A percentile compares a stretch with the other conserved stretches of the same genome.
Evolutionary conservation across 2,329 filamentous ascomycete genomes (phyloP).

Genomic region (Penicillium olsonii): DNA sequence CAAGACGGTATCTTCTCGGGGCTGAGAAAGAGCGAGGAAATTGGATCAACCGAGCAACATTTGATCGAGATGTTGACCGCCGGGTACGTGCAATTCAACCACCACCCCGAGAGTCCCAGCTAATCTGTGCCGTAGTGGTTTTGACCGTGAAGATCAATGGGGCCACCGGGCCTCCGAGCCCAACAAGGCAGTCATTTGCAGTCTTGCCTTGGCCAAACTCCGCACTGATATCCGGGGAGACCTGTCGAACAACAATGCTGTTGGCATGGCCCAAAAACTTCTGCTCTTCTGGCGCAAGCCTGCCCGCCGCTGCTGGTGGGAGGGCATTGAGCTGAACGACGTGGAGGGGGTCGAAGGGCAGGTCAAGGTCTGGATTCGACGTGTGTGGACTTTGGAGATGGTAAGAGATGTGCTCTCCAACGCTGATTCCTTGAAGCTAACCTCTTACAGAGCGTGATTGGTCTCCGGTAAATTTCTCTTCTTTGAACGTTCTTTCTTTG

Average conservation of each 20-base stretch:
- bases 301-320: slow-evolving; percentile 97
- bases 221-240: slow-evolving; percentile 86
- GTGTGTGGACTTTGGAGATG: slow-evolving; percentile 99
- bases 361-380: slow-evolving; percentile 96
- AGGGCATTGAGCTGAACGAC: slow-evolving; percentile 86
- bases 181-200: slow-evolving; percentile 98
- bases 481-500: slow-evolving; percentile 17
- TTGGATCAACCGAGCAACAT: slow-evolving; percentile 95
- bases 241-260: slow-evolving; percentile 71
- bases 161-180: slow-evolving; percentile 96
- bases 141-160: slow-evolving; percentile 94
- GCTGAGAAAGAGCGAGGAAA: slow-evolving; percentile 89
- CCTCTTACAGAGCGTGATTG: slow-evolving; percentile 71
- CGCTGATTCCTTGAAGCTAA: slow-evolving; percentile 17
- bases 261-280: slow-evolving; percentile 98
- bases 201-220: slow-evolving; percentile 85
- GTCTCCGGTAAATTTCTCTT: slow-evolving; percentile 57
- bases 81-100: slow-evolving; percentile 63
- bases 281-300: slow-evolving; percentile 98
- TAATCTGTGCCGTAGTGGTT: slow-evolving; percentile 64
- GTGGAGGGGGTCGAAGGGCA: slow-evolving; percentile 89
- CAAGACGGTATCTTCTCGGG: slow-evolving; percentile 97
- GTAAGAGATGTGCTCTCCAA: slow-evolving; percentile 42
- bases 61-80: slow-evolving; percentile 99
- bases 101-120: background rate